Percentiles rank a stretch among this genome's conserved stretches.
Conservation (phyloP, 495 filamentous ascomycete species). For the Penicillium samsonianum region DNA sequence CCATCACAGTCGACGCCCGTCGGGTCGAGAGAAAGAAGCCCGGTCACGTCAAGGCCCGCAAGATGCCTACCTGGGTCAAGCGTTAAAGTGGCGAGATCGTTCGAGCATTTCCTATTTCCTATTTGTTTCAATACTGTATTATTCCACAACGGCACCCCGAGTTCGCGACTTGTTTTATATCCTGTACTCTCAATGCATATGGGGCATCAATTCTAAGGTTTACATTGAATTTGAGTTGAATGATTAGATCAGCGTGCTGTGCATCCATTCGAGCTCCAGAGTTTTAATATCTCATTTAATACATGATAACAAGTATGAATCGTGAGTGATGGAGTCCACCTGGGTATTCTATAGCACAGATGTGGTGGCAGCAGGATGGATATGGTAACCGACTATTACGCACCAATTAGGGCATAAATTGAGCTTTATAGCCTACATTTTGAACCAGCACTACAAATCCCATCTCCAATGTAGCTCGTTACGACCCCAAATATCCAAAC, state of each 20-base stretch:
- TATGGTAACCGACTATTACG: not conserved
- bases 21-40: conserved; percentile 98
- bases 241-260: conserved; percentile 2
- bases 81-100: conserved; percentile 32
- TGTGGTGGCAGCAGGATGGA: no score
- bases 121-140: conserved; percentile 33
- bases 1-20: conserved; percentile 87
- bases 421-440: not conserved
- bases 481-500: not conserved
- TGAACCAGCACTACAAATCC: not conserved
- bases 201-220: conserved; percentile 26
- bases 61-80: conserved; percentile 99
- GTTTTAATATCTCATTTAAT: not conserved
- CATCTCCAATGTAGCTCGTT: not conserved
- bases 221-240: conserved; percentile 5
- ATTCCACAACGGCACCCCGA: conserved; percentile 28
- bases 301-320: not conserved
- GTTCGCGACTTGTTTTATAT: conserved; percentile 34
- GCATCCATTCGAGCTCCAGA: not conserved
- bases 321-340: not conserved
- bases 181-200: conserved; percentile 40
- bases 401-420: not conserved
- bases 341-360: no score
- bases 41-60: conserved; percentile 91
- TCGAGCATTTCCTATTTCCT: conserved; percentile 14